phyloP scores from a whole-genome alignment of 345 rosid genomes.

The Gynandropsis gynandra region DNA sequence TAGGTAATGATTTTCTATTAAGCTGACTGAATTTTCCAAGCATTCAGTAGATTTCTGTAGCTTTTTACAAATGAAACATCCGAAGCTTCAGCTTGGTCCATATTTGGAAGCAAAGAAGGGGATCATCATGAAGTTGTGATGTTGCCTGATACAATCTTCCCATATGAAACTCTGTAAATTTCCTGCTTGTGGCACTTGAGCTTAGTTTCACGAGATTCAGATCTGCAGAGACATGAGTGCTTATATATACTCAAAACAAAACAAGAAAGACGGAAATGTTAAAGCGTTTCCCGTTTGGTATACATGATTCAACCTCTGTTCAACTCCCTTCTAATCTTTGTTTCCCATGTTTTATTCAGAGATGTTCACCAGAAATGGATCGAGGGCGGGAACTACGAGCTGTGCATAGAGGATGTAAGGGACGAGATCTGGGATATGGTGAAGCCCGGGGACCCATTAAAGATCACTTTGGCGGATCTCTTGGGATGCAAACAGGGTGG shows the following conservation, averaged over 20 bases:
- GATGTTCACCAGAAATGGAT: constrained; percentile 99
- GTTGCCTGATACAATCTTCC: constrained; percentile 97
- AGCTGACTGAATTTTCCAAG: not conserved
- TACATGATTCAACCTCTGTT: not conserved
- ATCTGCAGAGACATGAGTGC: constrained; percentile 44
- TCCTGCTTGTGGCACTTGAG: constrained; percentile 74
- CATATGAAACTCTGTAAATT: constrained; percentile 55
- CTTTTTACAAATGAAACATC: too few species aligned
- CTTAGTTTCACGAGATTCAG: constrained; percentile 61
- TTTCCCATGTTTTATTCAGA: constrained; percentile 36
- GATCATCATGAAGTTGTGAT: constrained; percentile 68
- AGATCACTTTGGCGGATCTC: constrained; percentile 64
- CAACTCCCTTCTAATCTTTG: constrained; percentile 3
- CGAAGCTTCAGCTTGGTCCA: not conserved
- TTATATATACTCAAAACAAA: not conserved
- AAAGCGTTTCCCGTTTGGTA: not conserved
- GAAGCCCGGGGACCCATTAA: constrained; percentile 78
- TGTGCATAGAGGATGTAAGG: constrained; percentile 94
- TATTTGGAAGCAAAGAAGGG: constrained; percentile 91
- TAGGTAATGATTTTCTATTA: constrained; percentile 46
- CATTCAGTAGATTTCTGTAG: not conserved
- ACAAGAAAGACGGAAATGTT: not conserved
- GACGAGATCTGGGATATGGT: constrained; percentile 99
- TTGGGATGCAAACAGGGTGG: constrained; percentile 95
- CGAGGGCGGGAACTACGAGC: constrained; percentile 96